Conservation (phyloP, 2,329 filamentous ascomycete genomes). For the Paraphaeosphaeria sporulosa region DNA sequence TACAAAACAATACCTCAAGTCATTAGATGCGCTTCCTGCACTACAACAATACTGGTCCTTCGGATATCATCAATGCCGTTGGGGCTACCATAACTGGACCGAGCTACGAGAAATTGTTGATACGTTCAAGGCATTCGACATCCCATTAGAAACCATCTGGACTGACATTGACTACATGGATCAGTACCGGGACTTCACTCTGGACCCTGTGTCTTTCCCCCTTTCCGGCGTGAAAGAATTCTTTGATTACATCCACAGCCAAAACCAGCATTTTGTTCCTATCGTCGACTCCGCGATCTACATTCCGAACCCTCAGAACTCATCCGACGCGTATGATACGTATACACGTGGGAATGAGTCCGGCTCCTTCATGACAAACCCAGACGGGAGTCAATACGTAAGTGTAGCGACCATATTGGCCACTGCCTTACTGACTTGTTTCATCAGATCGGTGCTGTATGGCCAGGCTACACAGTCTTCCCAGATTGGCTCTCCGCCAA, state of each 20-base stretch:
- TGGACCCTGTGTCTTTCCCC: slow-evolving; percentile 61
- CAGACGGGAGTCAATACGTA: slow-evolving; percentile 60
- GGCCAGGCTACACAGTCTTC: slow-evolving; percentile 68
- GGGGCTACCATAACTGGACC: slow-evolving; percentile 80
- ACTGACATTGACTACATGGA: slow-evolving; percentile 54
- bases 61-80: slow-evolving; percentile 84
- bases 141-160: slow-evolving; percentile 61
- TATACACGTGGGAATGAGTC: slow-evolving; percentile 60
- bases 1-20: slow-evolving; percentile 73
- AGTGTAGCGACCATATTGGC: neutral
- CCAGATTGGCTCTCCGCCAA: slow-evolving; percentile 68
- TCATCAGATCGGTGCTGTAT: slow-evolving; percentile 59
- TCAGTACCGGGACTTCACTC: slow-evolving; percentile 64
- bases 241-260: slow-evolving; percentile 60
- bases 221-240: slow-evolving; percentile 60
- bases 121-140: slow-evolving; percentile 62
- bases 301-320: slow-evolving; percentile 73
- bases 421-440: neutral
- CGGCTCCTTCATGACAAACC: slow-evolving; percentile 61
- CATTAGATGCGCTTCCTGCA: slow-evolving; percentile 72
- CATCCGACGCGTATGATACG: slow-evolving; percentile 63
- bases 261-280: slow-evolving; percentile 66
- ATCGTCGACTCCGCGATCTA: slow-evolving; percentile 74
- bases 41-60: slow-evolving; percentile 83
- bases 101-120: slow-evolving; percentile 66